Evolutionary conservation across 1,284 basidiomycete species (phyloP).

Genomic region (Cutaneotrichosporon sp.): DNA sequence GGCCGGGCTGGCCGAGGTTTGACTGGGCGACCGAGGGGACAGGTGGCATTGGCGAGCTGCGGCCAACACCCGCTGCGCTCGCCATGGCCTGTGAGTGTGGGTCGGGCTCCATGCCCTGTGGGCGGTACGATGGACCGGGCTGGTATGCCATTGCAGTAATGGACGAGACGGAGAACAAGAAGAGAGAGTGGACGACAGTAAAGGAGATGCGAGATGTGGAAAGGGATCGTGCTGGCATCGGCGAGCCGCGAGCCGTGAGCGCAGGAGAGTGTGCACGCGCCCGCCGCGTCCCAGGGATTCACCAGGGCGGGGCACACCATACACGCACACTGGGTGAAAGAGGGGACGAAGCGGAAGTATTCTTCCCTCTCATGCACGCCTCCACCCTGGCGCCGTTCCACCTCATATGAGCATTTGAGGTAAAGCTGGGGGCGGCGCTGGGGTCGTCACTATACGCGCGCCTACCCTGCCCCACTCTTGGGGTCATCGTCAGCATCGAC

Average conservation of each 20-base stretch:
- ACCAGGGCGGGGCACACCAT: no score
- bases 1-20: conserved; percentile 38
- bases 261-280: background rate
- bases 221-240: background rate
- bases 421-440: no score
- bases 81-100: conserved; percentile 18
- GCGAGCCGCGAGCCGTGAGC: background rate
- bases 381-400: no score
- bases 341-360: no score
- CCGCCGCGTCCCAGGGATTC: background rate
- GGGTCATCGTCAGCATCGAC: no score
- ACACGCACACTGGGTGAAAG: no score
- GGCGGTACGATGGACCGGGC: conserved; percentile 24
- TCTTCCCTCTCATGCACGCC: no score
- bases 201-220: background rate
- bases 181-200: background rate
- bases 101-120: conserved; percentile 6
- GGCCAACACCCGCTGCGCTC: conserved; percentile 14
- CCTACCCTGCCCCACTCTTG: no score
- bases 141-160: conserved; percentile 24
- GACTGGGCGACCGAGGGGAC: conserved; percentile 29
- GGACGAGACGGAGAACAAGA: background rate
- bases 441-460: no score
- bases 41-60: conserved; percentile 36
- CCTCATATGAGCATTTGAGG: no score